Conservation (phyloP, 441 rosid species). For the Erodium moschatum region DNA sequence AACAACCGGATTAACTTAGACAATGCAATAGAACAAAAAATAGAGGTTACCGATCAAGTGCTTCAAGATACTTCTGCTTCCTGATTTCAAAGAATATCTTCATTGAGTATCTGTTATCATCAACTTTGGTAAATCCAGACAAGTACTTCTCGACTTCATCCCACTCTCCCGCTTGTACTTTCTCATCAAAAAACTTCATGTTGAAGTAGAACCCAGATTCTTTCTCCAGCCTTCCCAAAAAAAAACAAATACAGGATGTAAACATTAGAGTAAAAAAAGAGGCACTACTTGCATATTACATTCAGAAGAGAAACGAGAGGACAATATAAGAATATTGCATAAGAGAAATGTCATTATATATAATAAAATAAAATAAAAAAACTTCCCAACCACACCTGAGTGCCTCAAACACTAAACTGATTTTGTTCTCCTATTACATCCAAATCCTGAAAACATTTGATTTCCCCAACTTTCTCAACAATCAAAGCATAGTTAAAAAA, state of each 20-base stretch:
- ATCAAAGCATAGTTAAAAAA: background rate
- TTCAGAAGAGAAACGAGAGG: background rate
- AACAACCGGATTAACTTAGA: background rate
- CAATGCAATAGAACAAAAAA: background rate
- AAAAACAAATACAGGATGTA: background rate
- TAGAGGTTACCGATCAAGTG: conserved; percentile 49
- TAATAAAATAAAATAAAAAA: too few species aligned
- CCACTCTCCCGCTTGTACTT: conserved; percentile 83
- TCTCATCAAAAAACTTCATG: conserved; percentile 67
- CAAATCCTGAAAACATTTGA: background rate
- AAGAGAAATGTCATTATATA: background rate
- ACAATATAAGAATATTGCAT: background rate
- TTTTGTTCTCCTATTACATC: background rate
- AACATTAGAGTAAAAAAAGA: background rate
- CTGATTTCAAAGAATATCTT: conserved; percentile 80
- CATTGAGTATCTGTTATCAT: conserved; percentile 79
- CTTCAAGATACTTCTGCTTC: conserved; percentile 78
- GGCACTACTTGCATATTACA: conserved; percentile 9
- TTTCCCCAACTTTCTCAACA: background rate
- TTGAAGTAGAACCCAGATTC: conserved; percentile 75
- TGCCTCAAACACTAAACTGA: background rate
- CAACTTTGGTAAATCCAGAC: conserved; percentile 73
- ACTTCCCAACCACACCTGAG: background rate
- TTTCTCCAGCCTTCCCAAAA: conserved; percentile 51
- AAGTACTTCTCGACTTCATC: conserved; percentile 77